phyloP scores from a whole-genome alignment of 2,329 filamentous ascomycete genomes.

The Elsinoe australis region DNA sequence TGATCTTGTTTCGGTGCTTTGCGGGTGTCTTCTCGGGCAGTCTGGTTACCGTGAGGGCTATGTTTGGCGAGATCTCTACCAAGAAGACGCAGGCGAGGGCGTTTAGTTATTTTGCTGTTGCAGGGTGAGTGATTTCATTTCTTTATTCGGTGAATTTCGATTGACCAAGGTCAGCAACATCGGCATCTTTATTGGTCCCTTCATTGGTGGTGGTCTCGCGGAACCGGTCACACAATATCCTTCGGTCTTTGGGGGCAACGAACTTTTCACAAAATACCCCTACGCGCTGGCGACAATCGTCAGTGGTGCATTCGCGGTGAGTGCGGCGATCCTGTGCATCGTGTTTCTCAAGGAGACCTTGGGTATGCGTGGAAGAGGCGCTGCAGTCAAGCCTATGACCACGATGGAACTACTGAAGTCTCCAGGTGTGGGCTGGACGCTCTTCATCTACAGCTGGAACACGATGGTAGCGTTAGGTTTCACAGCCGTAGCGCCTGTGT shows the following conservation, averaged over 20 bases:
- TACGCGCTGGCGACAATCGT: slow-evolving; percentile 59
- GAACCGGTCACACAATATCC: slow-evolving; percentile 60
- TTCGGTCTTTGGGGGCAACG: slow-evolving; percentile 45
- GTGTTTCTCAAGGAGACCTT: slow-evolving; percentile 53
- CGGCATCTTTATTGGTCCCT: background rate
- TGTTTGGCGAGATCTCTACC: slow-evolving; percentile 67
- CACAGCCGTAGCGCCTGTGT: slow-evolving; percentile 62
- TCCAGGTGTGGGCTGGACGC: slow-evolving; percentile 58
- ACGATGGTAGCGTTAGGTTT: slow-evolving; percentile 64
- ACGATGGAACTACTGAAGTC: slow-evolving; percentile 50
- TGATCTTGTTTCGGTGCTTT: slow-evolving; percentile 63
- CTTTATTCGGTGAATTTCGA: too few species aligned
- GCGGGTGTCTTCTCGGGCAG: slow-evolving; percentile 69
- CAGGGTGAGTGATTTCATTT: slow-evolving; percentile 33
- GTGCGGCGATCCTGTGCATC: slow-evolving; percentile 44
- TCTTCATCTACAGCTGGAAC: slow-evolving; percentile 58
- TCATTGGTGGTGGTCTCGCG: slow-evolving; percentile 57
- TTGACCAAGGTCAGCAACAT: too few species aligned
- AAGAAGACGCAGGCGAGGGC: slow-evolving; percentile 61
- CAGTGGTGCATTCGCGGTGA: slow-evolving; percentile 47
- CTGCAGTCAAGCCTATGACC: slow-evolving; percentile 34
- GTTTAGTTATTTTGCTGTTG: slow-evolving; percentile 71
- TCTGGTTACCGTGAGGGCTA: slow-evolving; percentile 65
- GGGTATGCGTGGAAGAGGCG: background rate
- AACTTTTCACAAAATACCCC: slow-evolving; percentile 57